These are phyloP conservation scores for Thalassiosira hispida DNA, from an alignment of 352 stramenopile species.

Conservation along the genomic window DNA sequence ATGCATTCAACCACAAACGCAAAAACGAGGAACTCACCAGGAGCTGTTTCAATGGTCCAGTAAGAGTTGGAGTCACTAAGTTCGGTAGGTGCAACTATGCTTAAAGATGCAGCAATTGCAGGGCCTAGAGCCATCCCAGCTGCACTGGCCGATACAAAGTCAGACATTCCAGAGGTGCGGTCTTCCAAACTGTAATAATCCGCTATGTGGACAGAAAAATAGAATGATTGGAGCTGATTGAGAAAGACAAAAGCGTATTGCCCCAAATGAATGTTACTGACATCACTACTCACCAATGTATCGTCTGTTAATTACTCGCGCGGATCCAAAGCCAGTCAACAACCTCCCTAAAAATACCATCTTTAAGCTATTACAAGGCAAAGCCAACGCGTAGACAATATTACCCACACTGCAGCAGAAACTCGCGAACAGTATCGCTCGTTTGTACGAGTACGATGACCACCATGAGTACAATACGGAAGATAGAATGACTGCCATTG, in stretches of 20 bases:
- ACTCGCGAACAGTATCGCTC: conserved; percentile 75
- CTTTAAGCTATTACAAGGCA: conserved; percentile 67
- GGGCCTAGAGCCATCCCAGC: conserved; percentile 90
- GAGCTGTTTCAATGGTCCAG: conserved; percentile 89
- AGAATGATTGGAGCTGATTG: background rate
- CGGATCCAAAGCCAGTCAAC: conserved; percentile 92
- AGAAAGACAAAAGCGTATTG: background rate
- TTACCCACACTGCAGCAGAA: conserved; percentile 72
- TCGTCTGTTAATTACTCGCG: conserved; percentile 91
- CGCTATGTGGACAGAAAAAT: conserved; percentile 76
- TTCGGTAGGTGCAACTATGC: conserved; percentile 23
- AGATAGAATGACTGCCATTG: conserved; percentile 92
- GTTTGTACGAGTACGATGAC: conserved; percentile 80
- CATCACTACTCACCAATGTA: conserved; percentile 73
- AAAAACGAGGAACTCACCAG: conserved; percentile 60
- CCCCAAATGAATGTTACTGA: background rate
- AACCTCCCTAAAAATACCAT: conserved; percentile 91
- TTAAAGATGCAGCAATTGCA: conserved; percentile 61
- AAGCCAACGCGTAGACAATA: conserved; percentile 75
- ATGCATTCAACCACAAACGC: conserved; percentile 53
- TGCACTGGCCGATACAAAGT: conserved; percentile 91
- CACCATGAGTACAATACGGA: conserved; percentile 93
- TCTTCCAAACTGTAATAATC: conserved; percentile 91
- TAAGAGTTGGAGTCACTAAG: conserved; percentile 21
- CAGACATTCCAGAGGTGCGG: conserved; percentile 88